These are phyloP conservation scores for Porcisia deanei DNA, from an alignment of 208 protist genomes.

Conservation along the genomic window DNA sequence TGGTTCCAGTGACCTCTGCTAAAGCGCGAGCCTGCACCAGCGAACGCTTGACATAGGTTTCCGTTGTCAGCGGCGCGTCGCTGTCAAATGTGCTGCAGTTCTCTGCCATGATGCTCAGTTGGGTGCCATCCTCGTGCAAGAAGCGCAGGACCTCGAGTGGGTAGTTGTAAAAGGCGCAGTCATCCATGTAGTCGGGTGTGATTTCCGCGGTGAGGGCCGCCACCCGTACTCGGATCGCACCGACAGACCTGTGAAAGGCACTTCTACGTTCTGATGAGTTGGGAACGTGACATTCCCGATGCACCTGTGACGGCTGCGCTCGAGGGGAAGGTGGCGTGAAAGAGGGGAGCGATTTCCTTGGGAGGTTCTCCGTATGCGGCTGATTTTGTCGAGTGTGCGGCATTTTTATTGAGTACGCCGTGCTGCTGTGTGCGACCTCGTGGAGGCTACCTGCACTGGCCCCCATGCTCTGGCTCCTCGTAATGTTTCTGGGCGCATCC, in stretches of 20 bases:
- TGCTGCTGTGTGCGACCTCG: neutral
- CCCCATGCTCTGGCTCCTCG: slow-evolving; percentile 11
- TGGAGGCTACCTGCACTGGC: neutral
- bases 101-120: slow-evolving; percentile 55
- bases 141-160: slow-evolving; percentile 49
- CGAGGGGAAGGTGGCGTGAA: neutral
- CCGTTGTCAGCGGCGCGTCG: slow-evolving; percentile 30
- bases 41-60: slow-evolving; percentile 41
- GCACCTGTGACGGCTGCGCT: neutral
- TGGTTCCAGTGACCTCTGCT: slow-evolving; percentile 38
- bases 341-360: neutral
- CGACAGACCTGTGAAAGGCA: neutral
- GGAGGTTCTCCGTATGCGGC: neutral
- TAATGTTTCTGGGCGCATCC: neutral
- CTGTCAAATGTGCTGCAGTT: slow-evolving; percentile 17
- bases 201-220: slow-evolving; percentile 37
- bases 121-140: slow-evolving; percentile 59
- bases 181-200: slow-evolving; percentile 27
- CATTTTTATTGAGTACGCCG: neutral
- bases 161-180: slow-evolving; percentile 36
- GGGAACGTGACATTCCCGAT: neutral
- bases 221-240: slow-evolving; percentile 26
- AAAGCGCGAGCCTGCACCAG: slow-evolving; percentile 29
- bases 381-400: neutral
- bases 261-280: slow-evolving; percentile 3